Conservation (phyloP, 2,329 filamentous ascomycete genomes). For the Arthrinium phaeospermum region DNA sequence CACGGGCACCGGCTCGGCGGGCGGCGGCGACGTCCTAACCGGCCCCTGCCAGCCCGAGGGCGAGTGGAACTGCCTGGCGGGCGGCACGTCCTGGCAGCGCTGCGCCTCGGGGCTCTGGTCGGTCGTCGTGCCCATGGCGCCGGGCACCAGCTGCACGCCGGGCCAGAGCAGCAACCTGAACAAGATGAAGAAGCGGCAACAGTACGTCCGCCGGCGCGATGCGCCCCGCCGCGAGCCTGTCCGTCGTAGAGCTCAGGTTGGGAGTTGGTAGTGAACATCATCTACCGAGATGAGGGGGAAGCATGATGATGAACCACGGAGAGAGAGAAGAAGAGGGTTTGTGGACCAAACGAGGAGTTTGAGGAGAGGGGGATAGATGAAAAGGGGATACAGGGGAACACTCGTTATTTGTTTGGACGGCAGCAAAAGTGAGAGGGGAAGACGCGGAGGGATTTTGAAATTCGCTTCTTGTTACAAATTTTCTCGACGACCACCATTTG, state of each 20-base stretch:
- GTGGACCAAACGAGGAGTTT: neutral
- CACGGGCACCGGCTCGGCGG: neutral
- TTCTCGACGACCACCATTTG: neutral
- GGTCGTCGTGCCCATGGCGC: constrained; percentile 52
- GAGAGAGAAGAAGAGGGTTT: too few species aligned
- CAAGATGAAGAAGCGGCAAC: constrained; percentile 21
- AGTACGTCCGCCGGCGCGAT: neutral
- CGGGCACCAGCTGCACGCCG: constrained; percentile 57
- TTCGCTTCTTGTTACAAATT: neutral
- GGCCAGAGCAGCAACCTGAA: constrained; percentile 33
- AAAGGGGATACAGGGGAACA: neutral
- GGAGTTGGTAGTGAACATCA: neutral
- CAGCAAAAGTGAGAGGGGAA: neutral
- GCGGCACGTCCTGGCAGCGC: constrained; percentile 63
- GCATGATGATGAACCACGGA: neutral
- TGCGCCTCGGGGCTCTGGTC: constrained; percentile 67
- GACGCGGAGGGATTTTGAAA: neutral
- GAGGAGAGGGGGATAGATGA: neutral
- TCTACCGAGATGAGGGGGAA: neutral
- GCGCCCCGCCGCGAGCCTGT: neutral
- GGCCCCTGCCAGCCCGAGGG: constrained; percentile 58
- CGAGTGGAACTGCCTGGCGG: constrained; percentile 60
- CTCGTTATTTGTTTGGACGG: neutral
- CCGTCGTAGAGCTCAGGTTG: neutral
- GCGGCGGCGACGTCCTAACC: constrained; percentile 28